phyloP scores from a whole-genome alignment of 2,329 filamentous ascomycete genomes.

The Coniochaeta ligniaria region DNA sequence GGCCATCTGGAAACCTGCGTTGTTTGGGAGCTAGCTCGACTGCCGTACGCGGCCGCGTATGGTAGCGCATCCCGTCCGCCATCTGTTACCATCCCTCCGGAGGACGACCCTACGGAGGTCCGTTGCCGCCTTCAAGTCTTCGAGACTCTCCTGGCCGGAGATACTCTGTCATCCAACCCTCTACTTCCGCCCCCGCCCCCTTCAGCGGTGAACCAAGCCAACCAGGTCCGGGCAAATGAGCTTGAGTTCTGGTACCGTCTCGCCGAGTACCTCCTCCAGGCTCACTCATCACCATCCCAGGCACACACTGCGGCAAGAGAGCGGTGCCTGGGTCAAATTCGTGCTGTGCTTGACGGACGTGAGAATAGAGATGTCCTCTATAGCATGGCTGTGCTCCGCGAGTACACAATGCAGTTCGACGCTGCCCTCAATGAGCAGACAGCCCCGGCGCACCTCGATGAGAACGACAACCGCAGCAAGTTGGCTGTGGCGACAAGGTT shows the following conservation, averaged over 20 bases:
- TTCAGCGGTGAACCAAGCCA: background rate
- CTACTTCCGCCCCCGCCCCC: slow-evolving; percentile 41
- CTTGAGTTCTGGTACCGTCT: slow-evolving; percentile 79
- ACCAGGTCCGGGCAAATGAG: slow-evolving; percentile 45
- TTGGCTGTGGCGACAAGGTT: slow-evolving; percentile 65
- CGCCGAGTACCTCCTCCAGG: slow-evolving; percentile 59
- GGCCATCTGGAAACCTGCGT: slow-evolving; percentile 49
- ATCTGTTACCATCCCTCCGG: slow-evolving; percentile 30
- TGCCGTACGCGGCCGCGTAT: slow-evolving; percentile 29
- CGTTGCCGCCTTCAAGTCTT: slow-evolving; percentile 67
- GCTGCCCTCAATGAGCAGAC: slow-evolving; percentile 46
- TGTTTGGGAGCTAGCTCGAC: slow-evolving; percentile 52
- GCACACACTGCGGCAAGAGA: slow-evolving; percentile 49
- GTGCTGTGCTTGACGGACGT: slow-evolving; percentile 65
- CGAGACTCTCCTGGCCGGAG: slow-evolving; percentile 69
- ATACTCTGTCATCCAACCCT: slow-evolving; percentile 52
- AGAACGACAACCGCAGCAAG: slow-evolving; percentile 59
- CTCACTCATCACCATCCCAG: slow-evolving; percentile 22
- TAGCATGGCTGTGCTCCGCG: slow-evolving; percentile 73
- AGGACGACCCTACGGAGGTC: slow-evolving; percentile 56
- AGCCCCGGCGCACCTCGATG: slow-evolving; percentile 53
- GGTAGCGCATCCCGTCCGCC: background rate
- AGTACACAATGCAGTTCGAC: slow-evolving; percentile 60
- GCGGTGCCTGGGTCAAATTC: slow-evolving; percentile 56
- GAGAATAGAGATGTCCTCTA: slow-evolving; percentile 91